Evolutionary conservation across 768 basidiomycete genomes (phyloP).

Genomic region (Ramaria rubella): DNA sequence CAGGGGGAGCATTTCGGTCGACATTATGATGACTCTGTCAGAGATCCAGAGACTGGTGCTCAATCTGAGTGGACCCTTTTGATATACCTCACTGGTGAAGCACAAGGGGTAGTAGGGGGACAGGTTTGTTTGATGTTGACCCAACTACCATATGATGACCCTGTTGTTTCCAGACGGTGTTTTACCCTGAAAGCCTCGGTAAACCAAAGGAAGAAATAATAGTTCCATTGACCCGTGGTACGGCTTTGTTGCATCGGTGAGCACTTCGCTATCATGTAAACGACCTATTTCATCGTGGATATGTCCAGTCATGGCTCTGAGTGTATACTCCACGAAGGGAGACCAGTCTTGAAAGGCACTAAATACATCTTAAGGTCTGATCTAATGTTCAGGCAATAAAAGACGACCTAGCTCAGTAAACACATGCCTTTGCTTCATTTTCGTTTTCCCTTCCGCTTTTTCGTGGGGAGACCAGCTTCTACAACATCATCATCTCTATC

Average conservation of each 20-base stretch:
- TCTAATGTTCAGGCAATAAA: constrained; percentile 48
- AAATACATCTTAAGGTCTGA: constrained; percentile 75
- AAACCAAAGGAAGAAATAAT: constrained; percentile 43
- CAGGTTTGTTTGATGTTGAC: constrained; percentile 35
- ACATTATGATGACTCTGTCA: constrained; percentile 70
- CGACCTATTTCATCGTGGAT: constrained; percentile 6
- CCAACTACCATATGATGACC: constrained; percentile 6
- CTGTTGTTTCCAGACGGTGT: constrained; percentile 46
- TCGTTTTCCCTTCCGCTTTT: constrained; percentile 36
- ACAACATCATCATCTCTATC: constrained; percentile 92
- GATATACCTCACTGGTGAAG: constrained; percentile 62
- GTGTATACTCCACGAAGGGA: constrained; percentile 69
- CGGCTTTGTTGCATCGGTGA: constrained; percentile 60
- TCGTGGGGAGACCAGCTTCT: constrained; percentile 79
- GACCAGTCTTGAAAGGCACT: constrained; percentile 48
- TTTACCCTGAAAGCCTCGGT: constrained; percentile 53
- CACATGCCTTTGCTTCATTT: constrained; percentile 3
- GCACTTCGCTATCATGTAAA: constrained; percentile 11
- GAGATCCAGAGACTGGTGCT: constrained; percentile 49
- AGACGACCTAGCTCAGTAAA: neutral
- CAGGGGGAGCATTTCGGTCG: constrained; percentile 61
- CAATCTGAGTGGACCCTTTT: constrained; percentile 75
- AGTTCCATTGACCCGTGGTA: constrained; percentile 52
- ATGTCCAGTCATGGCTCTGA: constrained; percentile 57
- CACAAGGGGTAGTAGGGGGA: constrained; percentile 70